phyloP scores from a whole-genome alignment of 2,329 filamentous ascomycete genomes.

The Claviceps sp. region DNA sequence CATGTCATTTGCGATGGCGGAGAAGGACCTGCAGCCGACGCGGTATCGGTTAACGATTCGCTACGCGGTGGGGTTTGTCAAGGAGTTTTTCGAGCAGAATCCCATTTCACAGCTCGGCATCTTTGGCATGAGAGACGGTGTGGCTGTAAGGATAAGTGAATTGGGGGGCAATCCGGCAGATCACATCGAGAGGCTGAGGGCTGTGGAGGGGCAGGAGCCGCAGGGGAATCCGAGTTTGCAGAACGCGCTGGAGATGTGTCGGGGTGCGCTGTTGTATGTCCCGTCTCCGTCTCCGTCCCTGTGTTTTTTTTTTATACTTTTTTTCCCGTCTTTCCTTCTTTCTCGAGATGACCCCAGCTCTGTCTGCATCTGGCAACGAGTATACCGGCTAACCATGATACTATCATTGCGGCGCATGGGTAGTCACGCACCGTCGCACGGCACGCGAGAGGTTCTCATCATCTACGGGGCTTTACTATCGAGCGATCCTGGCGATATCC shows the following conservation, averaged over 20 bases:
- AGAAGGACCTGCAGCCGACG: slow-evolving; percentile 87
- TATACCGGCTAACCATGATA: neutral
- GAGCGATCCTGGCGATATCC: slow-evolving; percentile 88
- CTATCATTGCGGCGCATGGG: neutral
- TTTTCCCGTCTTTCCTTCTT: neutral
- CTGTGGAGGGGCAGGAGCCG: slow-evolving; percentile 51
- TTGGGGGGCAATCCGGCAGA: slow-evolving; percentile 85
- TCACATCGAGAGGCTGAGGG: slow-evolving; percentile 65
- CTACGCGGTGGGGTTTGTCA: slow-evolving; percentile 76
- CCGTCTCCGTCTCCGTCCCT: neutral
- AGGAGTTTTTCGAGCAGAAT: slow-evolving; percentile 96
- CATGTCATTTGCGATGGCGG: slow-evolving; percentile 83
- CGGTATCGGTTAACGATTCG: slow-evolving; percentile 71
- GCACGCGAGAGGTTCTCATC: slow-evolving; percentile 83
- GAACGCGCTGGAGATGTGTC: slow-evolving; percentile 90
- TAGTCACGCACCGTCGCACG: slow-evolving; percentile 81
- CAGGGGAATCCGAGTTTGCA: slow-evolving; percentile 72
- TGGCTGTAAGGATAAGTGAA: slow-evolving; percentile 75
- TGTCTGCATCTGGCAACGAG: neutral
- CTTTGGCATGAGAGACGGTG: slow-evolving; percentile 82
- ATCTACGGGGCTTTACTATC: slow-evolving; percentile 84
- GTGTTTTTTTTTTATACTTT: neutral
- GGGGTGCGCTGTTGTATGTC: slow-evolving; percentile 70
- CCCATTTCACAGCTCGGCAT: slow-evolving; percentile 93
- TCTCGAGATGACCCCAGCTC: too few species aligned